These are phyloP conservation scores for Xylaria arbuscula DNA, from an alignment of 2,329 filamentous ascomycete species.

Conservation along the genomic window DNA sequence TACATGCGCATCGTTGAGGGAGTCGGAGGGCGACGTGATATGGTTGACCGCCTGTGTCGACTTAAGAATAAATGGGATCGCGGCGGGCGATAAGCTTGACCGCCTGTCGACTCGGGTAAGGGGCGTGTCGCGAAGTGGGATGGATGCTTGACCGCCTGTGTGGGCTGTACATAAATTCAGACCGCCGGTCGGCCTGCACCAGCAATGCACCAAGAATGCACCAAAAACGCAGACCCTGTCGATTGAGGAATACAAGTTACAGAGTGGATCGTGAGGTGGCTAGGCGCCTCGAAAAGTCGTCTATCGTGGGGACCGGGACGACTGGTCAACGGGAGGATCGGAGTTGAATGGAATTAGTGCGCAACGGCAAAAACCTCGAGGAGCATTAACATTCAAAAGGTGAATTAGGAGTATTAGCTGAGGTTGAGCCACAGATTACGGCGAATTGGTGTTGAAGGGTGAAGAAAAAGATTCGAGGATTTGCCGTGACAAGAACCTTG, in stretches of 20 bases:
- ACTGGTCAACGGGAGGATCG: not conserved
- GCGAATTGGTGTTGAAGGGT: not conserved
- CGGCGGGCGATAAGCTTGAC: slow-evolving; percentile 4
- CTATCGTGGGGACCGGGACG: slow-evolving; percentile 26
- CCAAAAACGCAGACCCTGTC: not conserved
- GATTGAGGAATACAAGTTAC: not conserved
- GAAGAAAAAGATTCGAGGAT: slow-evolving; percentile 13
- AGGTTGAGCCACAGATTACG: not conserved
- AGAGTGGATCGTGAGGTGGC: slow-evolving; percentile 9
- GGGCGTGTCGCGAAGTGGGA: not conserved
- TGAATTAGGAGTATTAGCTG: not conserved
- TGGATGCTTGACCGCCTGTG: slow-evolving; percentile 6
- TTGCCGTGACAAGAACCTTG: slow-evolving; percentile 8
- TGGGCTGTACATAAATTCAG: slow-evolving; percentile 1
- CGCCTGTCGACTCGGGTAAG: not conserved
- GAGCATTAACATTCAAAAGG: slow-evolving; percentile 19
- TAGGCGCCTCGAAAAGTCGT: slow-evolving; percentile 16
- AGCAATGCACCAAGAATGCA: too few species aligned
- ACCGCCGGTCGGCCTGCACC: slow-evolving; percentile 1
- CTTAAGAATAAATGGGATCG: slow-evolving; percentile 17
- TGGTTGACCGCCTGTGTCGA: slow-evolving; percentile 17
- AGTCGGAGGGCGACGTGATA: slow-evolving; percentile 21
- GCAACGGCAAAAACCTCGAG: not conserved
- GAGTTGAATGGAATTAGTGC: not conserved
- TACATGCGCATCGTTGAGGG: slow-evolving; percentile 45